Percentiles rank a stretch among this genome's conserved stretches.
These are phyloP conservation scores for Mortierella sp. DNA, from an alignment of 371 early-diverging fungal species.

Conservation along the genomic window DNA sequence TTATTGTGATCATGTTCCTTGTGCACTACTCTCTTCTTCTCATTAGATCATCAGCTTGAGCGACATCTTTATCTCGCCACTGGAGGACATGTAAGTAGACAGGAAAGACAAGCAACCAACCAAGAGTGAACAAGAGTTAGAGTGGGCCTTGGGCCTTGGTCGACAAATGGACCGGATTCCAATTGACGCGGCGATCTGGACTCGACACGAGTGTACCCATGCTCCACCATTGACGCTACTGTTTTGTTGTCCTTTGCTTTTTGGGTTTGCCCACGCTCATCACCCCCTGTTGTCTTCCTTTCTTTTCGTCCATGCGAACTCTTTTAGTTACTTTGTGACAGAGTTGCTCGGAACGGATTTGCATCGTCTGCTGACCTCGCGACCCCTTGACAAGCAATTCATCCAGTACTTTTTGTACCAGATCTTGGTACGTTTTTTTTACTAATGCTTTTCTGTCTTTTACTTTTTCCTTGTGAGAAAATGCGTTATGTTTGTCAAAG, in stretches of 20 bases:
- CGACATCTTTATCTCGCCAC: conserved; percentile 93
- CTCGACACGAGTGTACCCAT: neutral
- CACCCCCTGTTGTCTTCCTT: neutral
- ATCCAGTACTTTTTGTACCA: conserved; percentile 97
- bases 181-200: conserved; percentile 9
- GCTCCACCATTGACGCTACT: neutral
- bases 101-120: neutral
- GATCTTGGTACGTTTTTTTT: conserved; percentile 74
- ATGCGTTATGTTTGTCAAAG: neutral
- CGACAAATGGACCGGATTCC: conserved; percentile 5
- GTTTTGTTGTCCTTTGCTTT: neutral
- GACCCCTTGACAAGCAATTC: conserved; percentile 93
- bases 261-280: neutral
- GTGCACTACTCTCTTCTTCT: neutral
- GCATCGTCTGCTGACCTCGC: conserved; percentile 88
- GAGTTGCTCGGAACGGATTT: conserved; percentile 95
- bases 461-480: neutral
- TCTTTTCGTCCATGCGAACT: conserved; percentile 3
- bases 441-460: neutral
- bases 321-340: conserved; percentile 90
- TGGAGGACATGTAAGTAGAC: conserved; percentile 86
- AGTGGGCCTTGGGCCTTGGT: neutral
- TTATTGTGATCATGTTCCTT: too few species aligned
- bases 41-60: conserved; percentile 83
- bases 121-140: neutral